phyloP scores from a whole-genome alignment of 192 early-diverging fungal genomes.

The Gonapodya sp. region DNA sequence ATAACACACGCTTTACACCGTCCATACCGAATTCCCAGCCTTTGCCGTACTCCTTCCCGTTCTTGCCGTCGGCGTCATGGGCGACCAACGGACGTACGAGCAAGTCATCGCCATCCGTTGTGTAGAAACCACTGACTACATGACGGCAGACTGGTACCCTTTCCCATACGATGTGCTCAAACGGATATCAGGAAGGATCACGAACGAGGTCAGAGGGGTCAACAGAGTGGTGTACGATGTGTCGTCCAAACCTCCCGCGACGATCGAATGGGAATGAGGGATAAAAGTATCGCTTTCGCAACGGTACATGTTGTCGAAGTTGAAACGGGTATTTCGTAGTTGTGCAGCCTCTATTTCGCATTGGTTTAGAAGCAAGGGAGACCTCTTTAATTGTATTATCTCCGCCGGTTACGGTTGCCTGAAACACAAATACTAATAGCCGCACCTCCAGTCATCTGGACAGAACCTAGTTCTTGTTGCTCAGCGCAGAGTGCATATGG shows the following conservation, averaged over 20 bases:
- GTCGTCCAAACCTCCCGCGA: conserved; percentile 94
- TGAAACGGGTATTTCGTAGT: too few species aligned
- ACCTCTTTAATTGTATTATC: too few species aligned
- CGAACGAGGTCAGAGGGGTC: conserved; percentile 97
- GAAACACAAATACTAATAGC: too few species aligned
- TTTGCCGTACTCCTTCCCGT: conserved; percentile 93
- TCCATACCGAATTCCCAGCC: conserved; percentile 30
- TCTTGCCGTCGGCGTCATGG: conserved; percentile 97
- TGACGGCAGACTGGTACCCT: conserved; percentile 93
- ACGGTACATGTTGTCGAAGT: too few species aligned
- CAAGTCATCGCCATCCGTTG: conserved; percentile 96
- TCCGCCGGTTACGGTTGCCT: too few species aligned
- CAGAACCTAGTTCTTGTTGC: too few species aligned
- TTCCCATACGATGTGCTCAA: conserved; percentile 84
- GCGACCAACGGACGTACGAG: conserved; percentile 97
- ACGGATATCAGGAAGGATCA: conserved; percentile 87
- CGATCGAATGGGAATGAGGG: conserved; percentile 92
- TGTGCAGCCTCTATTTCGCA: too few species aligned
- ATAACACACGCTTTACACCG: conserved; percentile 1
- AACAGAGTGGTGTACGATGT: conserved; percentile 97
- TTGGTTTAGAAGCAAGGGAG: too few species aligned
- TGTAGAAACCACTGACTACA: conserved; percentile 93
- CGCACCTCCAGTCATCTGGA: too few species aligned
- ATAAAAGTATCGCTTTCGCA: too few species aligned
- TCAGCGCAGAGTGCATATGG: too few species aligned